Base-by-base conservation (phyloP, 345 rosid species). In the Tarenaya hassleriana region DNA sequence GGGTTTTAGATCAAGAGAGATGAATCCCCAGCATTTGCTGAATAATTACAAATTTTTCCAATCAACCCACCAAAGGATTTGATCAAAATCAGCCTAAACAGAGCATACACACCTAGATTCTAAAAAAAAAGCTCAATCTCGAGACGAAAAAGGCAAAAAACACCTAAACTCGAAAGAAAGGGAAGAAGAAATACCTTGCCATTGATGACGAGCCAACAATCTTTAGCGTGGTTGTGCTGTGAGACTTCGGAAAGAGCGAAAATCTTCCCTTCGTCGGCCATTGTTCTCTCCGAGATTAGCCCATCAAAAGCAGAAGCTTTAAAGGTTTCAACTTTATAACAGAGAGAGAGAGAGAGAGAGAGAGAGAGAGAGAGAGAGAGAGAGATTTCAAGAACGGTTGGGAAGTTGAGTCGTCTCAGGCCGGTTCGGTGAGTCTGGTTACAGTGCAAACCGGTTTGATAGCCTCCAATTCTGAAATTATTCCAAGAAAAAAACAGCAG, bases 241-340 rank as follows among this genome's bases (percentile, higher is more conserved):
- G 85, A 74, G 27, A 86, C 90, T 71, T 86, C 70, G 21, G 80
- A 74, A 55, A 86, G 68, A 37, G 90, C 76, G 62, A 82, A 86
- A 64, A 78, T 58, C 70, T 77, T 73, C 17, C 64, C 69, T 31
- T 52, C 75, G 11, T 51, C 78, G 16, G 73, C 83, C 82, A 75
- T 75, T 55, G 45, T 60, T 52, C 39, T 67, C 17, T 45, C 17
- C 44, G 37, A 31, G 16, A 18, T 10, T 34, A 40, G 13, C 69
- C 48, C 64, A 59, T 56, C 50, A 59, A 66, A 66, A 58, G 61
- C 50, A 60, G 70, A 66, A 41, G 52, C 48, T 54, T 47, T 53
- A 60, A 67, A 60, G 66, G 42, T 41, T 21, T 7, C 16, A 59
- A 47, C 57, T 60, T 60, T 67, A 54, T 39, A 52, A n/a, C 8